These are phyloP conservation scores for Cordyceps militaris DNA, from an alignment of 2,329 filamentous ascomycete genomes.

Conservation along the genomic window DNA sequence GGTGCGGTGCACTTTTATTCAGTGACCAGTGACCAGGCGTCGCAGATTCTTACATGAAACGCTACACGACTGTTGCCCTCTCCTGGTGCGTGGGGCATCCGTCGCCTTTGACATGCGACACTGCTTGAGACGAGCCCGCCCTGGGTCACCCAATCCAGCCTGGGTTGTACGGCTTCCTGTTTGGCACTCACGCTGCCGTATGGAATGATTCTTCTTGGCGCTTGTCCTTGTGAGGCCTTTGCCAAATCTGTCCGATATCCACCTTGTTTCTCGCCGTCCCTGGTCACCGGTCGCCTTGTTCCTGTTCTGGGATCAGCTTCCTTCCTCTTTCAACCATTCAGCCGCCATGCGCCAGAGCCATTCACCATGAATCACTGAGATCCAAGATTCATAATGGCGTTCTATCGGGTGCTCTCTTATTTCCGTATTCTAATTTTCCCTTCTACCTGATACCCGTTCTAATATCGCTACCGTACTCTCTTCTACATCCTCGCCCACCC, in stretches of 20 bases:
- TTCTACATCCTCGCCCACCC: slow-evolving; percentile 19
- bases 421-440: not conserved
- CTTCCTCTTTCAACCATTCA: slow-evolving; percentile 8
- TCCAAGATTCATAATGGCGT: slow-evolving; percentile 1
- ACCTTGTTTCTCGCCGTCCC: not conserved
- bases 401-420: not conserved
- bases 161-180: not conserved
- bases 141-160: not conserved
- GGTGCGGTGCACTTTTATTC: not conserved
- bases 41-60: slow-evolving; percentile 12
- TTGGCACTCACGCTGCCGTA: not conserved
- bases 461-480: slow-evolving; percentile 25
- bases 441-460: slow-evolving; percentile 19
- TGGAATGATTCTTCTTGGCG: not conserved
- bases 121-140: slow-evolving; percentile 8
- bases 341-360: not conserved
- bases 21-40: not conserved
- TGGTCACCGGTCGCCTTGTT: slow-evolving; percentile 1
- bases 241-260: not conserved
- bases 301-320: not conserved
- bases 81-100: slow-evolving; percentile 7
- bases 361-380: slow-evolving; percentile 1
- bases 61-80: not conserved
- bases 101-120: slow-evolving; percentile 2
- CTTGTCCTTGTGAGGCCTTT: not conserved